Base-by-base conservation (phyloP, 768 basidiomycete species). In the Tulasnella sp. region DNA sequence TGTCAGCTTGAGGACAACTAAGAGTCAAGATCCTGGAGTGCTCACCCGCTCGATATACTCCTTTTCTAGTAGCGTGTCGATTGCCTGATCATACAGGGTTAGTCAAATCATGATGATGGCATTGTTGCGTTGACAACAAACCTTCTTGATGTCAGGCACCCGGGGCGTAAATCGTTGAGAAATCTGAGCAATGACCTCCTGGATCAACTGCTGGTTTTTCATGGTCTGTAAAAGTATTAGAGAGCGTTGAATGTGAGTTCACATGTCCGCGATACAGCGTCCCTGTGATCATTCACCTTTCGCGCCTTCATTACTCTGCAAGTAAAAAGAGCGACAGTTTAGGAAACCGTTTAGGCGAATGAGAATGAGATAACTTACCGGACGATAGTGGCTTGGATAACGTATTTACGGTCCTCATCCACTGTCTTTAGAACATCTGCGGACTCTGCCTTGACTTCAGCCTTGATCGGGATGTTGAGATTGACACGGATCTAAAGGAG, bases 81-180 rank as follows among this genome's bases (percentile, higher is more conserved):
- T 94, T 2, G 90, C 88, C 62, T 62, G n/a, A 19, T 10, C 5
- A n/a, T 4, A 24, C n/a, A 46, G 21, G 43, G 25, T 15, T 45
- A 17, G 21, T 11, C 27, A 25, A 24, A 24, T 77, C 77, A 31
- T 73, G 68, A 4, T 73, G 73, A 60, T 75, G 5, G 7, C 34
- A 38, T 15, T 15, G 34, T 15, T 3, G 42, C 45, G 22, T 34
- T 24, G 17, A 50, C 51, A 34, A 25, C 61, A 48, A 21, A 86
- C 89, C 82, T 94, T 93, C 73, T 98, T 98, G 74, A 98, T 92
- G 68, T 96, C 92, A 2, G 90, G 84, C 53, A 97, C 88, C 75
- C 91, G 92, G 22, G 94, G 93, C 7, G 86, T 80, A 71, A 93
- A 93, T 53, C 91, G 80, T 65, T 85, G 80, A 7, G 87, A 83